phyloP scores from a whole-genome alignment of 2,329 filamentous ascomycete species.

The Cladophialophora yegresii region DNA sequence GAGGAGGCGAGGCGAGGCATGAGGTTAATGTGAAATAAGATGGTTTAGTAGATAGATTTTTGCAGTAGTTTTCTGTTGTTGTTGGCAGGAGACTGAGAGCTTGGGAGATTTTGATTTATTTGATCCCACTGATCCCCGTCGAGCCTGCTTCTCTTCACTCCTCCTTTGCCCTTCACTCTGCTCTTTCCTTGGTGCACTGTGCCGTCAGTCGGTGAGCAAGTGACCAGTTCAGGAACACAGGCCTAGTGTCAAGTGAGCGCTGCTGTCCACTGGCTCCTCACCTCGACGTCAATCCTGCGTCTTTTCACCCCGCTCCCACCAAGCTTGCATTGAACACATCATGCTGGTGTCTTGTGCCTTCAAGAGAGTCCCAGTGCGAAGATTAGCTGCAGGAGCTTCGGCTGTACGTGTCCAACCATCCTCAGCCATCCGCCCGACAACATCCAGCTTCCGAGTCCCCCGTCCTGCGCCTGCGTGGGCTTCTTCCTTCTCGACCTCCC shows the following conservation, averaged over 20 bases:
- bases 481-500: constrained; percentile 47
- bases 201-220: not conserved
- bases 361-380: constrained; percentile 33
- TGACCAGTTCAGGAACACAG: not conserved
- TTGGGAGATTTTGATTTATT: constrained; percentile 9
- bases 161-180: not conserved
- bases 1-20: not conserved
- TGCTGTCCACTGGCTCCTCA: not conserved
- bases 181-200: not conserved
- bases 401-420: constrained; percentile 31
- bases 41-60: constrained; percentile 9
- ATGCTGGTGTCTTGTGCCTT: constrained; percentile 34
- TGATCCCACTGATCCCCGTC: constrained; percentile 8
- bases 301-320: constrained; percentile 1
- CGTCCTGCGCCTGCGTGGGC: constrained; percentile 30
- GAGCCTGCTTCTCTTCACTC: constrained; percentile 6
- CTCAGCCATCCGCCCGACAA: constrained; percentile 22
- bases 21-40: constrained; percentile 14
- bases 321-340: constrained; percentile 11
- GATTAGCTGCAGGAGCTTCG: constrained; percentile 34
- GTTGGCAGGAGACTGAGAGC: constrained; percentile 1
- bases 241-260: not conserved
- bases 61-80: constrained; percentile 3
- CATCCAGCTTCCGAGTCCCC: constrained; percentile 17
- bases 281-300: not conserved